A percentile compares a stretch with the other conserved stretches of the same genome.
phyloP scores from a whole-genome alignment of 805 yeast genomes.

The Monosporozyma yasuniensis region DNA sequence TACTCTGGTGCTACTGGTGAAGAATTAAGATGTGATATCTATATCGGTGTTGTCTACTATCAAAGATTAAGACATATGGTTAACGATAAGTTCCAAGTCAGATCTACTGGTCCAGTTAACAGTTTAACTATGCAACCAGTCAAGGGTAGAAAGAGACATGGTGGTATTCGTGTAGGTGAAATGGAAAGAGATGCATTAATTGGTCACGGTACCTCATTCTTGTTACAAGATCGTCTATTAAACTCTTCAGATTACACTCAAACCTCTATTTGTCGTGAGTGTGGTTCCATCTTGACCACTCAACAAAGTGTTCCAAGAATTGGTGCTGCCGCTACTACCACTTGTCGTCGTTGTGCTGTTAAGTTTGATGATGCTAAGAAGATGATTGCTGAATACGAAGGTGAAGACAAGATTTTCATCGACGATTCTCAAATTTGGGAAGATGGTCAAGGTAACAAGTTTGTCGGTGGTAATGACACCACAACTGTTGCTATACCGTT shows the following conservation, averaged over 20 bases:
- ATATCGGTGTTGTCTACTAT: conserved; percentile 93
- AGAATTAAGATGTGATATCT: conserved; percentile 90
- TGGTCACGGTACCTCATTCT: conserved; percentile 95
- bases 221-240: conserved; percentile 87
- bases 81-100: conserved; percentile 97
- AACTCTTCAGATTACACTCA: conserved; percentile 95
- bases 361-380: conserved; percentile 50
- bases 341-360: conserved; percentile 87
- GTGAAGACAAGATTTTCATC: conserved; percentile 35
- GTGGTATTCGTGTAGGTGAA: conserved; percentile 99
- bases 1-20: conserved; percentile 98
- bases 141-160: conserved; percentile 96
- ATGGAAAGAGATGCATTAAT: conserved; percentile 99
- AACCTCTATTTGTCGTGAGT: conserved; percentile 77
- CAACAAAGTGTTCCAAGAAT: conserved; percentile 87
- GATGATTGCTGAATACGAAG: conserved; percentile 30
- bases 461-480: conserved; percentile 87
- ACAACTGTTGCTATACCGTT: conserved; percentile 95
- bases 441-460: conserved; percentile 90
- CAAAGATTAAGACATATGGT: conserved; percentile 99
- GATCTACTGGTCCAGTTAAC: conserved; percentile 98
- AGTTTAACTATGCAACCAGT: conserved; percentile 98
- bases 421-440: conserved; percentile 84
- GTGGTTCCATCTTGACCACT: conserved; percentile 87
- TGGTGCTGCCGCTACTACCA: conserved; percentile 65